These are phyloP conservation scores for Pyracantha coccinea DNA, from an alignment of 331 rosid genomes.

Conservation along the genomic window DNA sequence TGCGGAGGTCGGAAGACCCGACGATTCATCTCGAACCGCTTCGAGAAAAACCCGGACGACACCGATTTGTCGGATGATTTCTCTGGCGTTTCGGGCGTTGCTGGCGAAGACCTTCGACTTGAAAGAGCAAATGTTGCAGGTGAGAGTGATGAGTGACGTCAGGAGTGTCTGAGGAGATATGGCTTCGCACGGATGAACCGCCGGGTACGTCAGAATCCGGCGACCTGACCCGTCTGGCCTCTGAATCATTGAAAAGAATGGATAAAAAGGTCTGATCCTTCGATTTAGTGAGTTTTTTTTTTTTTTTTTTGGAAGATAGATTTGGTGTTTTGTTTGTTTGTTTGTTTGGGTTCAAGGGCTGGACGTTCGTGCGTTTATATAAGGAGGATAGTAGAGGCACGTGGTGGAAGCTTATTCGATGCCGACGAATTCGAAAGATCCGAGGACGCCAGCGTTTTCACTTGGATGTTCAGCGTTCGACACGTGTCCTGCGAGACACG, in stretches of 20 bases:
- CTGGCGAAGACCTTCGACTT: conserved; percentile 26
- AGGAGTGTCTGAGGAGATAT: conserved; percentile 38
- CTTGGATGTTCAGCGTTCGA: too few species aligned
- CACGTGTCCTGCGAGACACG: conserved; percentile 10
- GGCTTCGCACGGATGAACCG: conserved; percentile 47
- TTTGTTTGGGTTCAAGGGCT: neutral
- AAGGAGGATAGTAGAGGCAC: conserved; percentile 7
- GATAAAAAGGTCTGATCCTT: neutral
- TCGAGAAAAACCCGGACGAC: conserved; percentile 49
- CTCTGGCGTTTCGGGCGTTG: conserved; percentile 42
- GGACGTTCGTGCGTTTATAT: conserved; percentile 17
- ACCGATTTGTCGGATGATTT: conserved; percentile 33
- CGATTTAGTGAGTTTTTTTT: too few species aligned
- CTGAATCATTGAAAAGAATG: conserved; percentile 34
- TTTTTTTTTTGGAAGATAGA: too few species aligned
- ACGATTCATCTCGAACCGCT: conserved; percentile 22
- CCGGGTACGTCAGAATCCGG: conserved; percentile 65
- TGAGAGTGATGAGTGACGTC: conserved; percentile 33
- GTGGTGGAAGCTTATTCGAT: neutral
- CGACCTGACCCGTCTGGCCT: conserved; percentile 37
- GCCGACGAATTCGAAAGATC: neutral
- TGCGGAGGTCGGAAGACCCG: conserved; percentile 23
- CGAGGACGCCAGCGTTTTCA: too few species aligned
- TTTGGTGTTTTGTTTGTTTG: neutral
- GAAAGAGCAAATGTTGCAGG: conserved; percentile 30